Base-by-base conservation (phyloP, 768 basidiomycete species). In the Ephemerocybe angulata region DNA sequence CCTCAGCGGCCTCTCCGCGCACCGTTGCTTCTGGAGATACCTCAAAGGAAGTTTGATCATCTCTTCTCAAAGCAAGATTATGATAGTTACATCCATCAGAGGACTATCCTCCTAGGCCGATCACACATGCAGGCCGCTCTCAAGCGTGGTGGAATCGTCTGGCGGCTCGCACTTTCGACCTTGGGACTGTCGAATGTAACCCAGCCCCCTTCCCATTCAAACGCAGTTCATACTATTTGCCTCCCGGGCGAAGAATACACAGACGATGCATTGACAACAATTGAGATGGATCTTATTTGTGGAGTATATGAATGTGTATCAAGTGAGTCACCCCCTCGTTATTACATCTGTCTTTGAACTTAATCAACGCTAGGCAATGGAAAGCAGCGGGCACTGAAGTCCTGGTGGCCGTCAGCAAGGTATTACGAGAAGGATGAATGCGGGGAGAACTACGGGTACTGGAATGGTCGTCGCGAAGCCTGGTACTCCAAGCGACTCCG, bases 351-450 rank as follows among this genome's bases (percentile, higher is more conserved):
- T 31, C 7, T 6, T 7, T n/a, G 7, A 50, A 33, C n/a, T 17
- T 21, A 22, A 19, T 17, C 10, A 21, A 4, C 24, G 12, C 6
- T 22, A 50, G 48, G 35, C 19, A 31, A 50, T 22, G 48, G 48
- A 21, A 31, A 35, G 6, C n/a, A 33, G 17, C 48, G 48, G 8
- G 10, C 48, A 3, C 21, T 35, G 29, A 50, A 50, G 19, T 50
- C 48, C 6, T 50, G 48, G 48, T 50, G 48, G 48, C 48, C 48
- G 3, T 31, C 24, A 15, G 48, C 48, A 21, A n/a, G 29, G 7
- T 50, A 50, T 22, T 50, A 50, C 24, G 48, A 50, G 15, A 50
- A 50, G 22, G 48, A 50, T 2, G 48, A 50, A n/a, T 50, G 48
- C n/a, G 48, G 48, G 17, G 48, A 50, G 21, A 50, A 50, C 21